These are phyloP conservation scores for Lepiota subincarnata DNA, from an alignment of 768 basidiomycete species.

Conservation along the genomic window DNA sequence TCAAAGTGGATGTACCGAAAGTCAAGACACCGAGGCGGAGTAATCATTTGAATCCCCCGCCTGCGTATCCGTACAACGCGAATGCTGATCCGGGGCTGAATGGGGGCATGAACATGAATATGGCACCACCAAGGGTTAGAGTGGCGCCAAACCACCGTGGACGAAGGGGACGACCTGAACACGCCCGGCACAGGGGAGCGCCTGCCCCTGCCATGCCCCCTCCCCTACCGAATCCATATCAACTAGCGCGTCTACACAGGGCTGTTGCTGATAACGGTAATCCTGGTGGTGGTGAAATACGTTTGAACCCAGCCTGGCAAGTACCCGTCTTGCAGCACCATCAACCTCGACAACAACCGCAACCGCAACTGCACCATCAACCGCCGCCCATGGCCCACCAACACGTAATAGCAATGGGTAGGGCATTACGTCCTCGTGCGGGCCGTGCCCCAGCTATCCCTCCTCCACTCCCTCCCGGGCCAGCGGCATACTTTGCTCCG, in stretches of 20 bases:
- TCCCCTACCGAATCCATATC: too few relatives aligned
- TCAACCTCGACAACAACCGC: not conserved
- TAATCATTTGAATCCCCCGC: not conserved
- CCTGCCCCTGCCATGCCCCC: too few relatives aligned
- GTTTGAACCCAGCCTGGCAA: not conserved
- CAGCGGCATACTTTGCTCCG: too few relatives aligned
- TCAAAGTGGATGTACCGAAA: constrained; percentile 63
- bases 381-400: not conserved
- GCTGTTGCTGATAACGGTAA: too few relatives aligned
- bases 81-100: not conserved
- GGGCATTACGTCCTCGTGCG: not conserved
- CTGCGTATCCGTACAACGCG: not conserved
- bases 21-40: constrained; percentile 12
- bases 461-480: too few relatives aligned
- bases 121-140: too few relatives aligned
- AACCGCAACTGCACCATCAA: not conserved
- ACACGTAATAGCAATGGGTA: not conserved
- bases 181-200: too few relatives aligned
- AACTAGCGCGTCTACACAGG: too few relatives aligned
- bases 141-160: too few relatives aligned
- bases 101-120: not conserved
- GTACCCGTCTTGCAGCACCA: not conserved
- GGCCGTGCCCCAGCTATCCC: too few relatives aligned
- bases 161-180: too few relatives aligned
- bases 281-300: not conserved